These are phyloP conservation scores for Mycena latifolia DNA, from an alignment of 768 basidiomycete genomes.

Conservation along the genomic window DNA sequence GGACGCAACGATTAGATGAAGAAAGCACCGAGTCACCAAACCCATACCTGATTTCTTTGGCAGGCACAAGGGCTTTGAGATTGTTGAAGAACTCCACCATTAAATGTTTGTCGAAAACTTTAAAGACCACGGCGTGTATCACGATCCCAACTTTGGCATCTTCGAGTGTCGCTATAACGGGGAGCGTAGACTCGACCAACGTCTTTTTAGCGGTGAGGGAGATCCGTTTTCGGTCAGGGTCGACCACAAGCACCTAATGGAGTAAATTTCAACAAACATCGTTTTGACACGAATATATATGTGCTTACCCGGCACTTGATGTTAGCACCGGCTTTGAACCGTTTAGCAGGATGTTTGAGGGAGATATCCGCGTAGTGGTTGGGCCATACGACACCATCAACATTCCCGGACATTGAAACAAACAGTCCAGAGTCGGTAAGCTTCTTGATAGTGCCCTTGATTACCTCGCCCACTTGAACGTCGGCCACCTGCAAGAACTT, in stretches of 20 bases:
- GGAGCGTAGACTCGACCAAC: conserved; percentile 83
- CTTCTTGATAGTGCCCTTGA: conserved; percentile 91
- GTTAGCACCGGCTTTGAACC: conserved; percentile 84
- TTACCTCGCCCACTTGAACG: conserved; percentile 84
- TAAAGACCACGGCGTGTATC: conserved; percentile 87
- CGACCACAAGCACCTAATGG: conserved; percentile 81
- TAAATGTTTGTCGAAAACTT: conserved; percentile 82
- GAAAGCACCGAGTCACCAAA: background rate
- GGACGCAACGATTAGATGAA: conserved; percentile 19
- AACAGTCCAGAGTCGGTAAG: conserved; percentile 87
- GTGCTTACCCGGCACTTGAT: conserved; percentile 87
- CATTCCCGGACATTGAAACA: conserved; percentile 85
- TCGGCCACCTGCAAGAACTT: conserved; percentile 88
- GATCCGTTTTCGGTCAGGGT: conserved; percentile 84
- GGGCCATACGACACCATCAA: conserved; percentile 96
- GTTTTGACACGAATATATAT: conserved; percentile 9
- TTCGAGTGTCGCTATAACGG: conserved; percentile 73
- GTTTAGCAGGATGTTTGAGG: conserved; percentile 93
- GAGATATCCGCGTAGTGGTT: conserved; percentile 94
- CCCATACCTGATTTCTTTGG: conserved; percentile 83
- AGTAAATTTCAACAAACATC: conserved; percentile 10
- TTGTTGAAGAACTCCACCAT: conserved; percentile 94
- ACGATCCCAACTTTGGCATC: conserved; percentile 79
- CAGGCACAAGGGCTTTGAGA: conserved; percentile 84
- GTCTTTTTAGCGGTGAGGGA: conserved; percentile 93